Conservation (phyloP, 75 land plant species). For the Picea sitchensis region DNA sequence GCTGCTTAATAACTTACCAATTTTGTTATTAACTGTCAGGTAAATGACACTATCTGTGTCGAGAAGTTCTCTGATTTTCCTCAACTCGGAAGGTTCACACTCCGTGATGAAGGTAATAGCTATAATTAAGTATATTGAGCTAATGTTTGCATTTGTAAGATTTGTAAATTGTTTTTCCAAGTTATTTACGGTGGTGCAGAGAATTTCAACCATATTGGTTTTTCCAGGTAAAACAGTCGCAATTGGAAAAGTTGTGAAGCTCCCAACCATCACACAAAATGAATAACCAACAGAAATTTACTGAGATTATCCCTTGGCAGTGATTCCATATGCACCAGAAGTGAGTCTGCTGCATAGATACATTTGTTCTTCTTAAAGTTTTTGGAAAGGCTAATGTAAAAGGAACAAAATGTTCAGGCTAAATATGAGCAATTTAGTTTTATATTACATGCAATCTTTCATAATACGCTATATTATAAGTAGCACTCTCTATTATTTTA, state of each 20-base stretch:
- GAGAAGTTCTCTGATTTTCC: slow-evolving; percentile 90
- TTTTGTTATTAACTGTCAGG: slow-evolving; percentile 35
- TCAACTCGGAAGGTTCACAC: slow-evolving; percentile 95
- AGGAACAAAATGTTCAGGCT: too few relatives aligned
- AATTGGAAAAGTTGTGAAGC: slow-evolving; percentile 60
- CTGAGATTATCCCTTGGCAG: too few relatives aligned
- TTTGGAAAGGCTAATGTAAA: too few relatives aligned
- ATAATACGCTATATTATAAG: too few relatives aligned
- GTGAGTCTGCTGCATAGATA: too few relatives aligned
- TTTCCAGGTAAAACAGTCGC: slow-evolving; percentile 77
- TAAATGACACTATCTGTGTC: slow-evolving; percentile 74
- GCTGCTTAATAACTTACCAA: background rate
- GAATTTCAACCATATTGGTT: background rate
- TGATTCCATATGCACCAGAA: too few relatives aligned
- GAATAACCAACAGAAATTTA: too few relatives aligned
- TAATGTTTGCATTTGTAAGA: background rate
- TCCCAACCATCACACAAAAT: background rate
- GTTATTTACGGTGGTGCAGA: background rate
- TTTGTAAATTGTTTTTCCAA: background rate
- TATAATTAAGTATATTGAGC: background rate
- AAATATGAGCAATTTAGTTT: too few relatives aligned
- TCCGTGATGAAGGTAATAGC: slow-evolving; percentile 86
- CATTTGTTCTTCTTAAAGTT: too few relatives aligned
- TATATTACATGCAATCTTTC: too few relatives aligned
- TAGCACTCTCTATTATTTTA: too few relatives aligned